Conservation (phyloP, 2,329 filamentous ascomycete species). For the Emericellopsis cladophorae region DNA sequence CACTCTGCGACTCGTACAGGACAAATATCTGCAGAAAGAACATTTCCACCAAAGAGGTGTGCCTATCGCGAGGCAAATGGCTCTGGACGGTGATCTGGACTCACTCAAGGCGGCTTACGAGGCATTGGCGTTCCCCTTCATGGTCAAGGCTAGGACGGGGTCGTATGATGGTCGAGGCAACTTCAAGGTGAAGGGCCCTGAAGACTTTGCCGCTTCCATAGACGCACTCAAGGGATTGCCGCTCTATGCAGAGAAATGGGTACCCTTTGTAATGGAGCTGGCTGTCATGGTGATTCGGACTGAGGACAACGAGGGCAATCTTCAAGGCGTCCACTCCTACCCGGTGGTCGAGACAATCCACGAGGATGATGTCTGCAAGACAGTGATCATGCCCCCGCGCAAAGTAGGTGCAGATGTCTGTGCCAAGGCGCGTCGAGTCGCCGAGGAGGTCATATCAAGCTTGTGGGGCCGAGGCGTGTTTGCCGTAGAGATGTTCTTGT, state of each 20-base stretch:
- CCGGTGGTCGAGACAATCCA: slow-evolving; percentile 91
- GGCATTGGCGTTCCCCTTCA: slow-evolving; percentile 68
- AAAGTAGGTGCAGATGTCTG: slow-evolving; percentile 48
- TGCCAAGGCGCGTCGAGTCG: slow-evolving; percentile 60
- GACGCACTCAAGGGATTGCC: slow-evolving; percentile 56
- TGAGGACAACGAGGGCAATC: slow-evolving; percentile 45
- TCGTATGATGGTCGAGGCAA: slow-evolving; percentile 84
- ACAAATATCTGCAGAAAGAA: slow-evolving; percentile 85
- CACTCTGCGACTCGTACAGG: slow-evolving; percentile 80
- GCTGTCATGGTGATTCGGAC: slow-evolving; percentile 93
- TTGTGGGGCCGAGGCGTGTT: slow-evolving; percentile 88
- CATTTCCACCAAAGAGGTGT: slow-evolving; percentile 58
- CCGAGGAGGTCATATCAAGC: slow-evolving; percentile 63
- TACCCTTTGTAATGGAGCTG: slow-evolving; percentile 73
- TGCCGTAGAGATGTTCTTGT: slow-evolving; percentile 90
- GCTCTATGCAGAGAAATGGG: slow-evolving; percentile 84
- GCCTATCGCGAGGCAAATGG: slow-evolving; percentile 58
- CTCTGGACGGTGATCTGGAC: slow-evolving; percentile 44
- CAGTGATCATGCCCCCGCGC: slow-evolving; percentile 76
- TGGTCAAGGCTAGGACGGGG: slow-evolving; percentile 83
- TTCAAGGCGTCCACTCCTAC: slow-evolving; percentile 52
- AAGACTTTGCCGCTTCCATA: slow-evolving; percentile 48
- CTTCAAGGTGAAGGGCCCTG: slow-evolving; percentile 31
- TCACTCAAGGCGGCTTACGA: slow-evolving; percentile 49
- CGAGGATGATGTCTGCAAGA: slow-evolving; percentile 89